A percentile compares a stretch with the other conserved stretches of the same genome.
Evolutionary conservation across 2,329 filamentous ascomycete species (phyloP).

Genomic region (Alternaria sp.): DNA sequence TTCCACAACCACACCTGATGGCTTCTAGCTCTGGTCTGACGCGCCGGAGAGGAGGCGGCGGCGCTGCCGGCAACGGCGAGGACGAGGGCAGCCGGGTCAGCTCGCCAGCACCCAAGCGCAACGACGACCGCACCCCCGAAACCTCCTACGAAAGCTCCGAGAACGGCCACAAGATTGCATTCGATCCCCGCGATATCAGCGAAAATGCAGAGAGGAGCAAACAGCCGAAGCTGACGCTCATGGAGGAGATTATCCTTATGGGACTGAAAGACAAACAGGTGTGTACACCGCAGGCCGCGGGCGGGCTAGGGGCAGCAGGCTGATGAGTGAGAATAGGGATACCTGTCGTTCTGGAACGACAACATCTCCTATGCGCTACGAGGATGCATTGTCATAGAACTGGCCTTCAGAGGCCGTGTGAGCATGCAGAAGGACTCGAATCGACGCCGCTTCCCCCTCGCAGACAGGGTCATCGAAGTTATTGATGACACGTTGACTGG

Average conservation of each 20-base stretch:
- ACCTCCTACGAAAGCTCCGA: conserved; percentile 90
- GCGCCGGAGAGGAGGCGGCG: conserved; percentile 70
- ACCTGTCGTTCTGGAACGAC: conserved; percentile 99
- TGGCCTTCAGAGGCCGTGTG: conserved; percentile 94
- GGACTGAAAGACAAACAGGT: conserved; percentile 99
- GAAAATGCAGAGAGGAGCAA: conserved; percentile 96
- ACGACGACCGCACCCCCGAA: conserved; percentile 67
- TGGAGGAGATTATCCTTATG: conserved; percentile 96
- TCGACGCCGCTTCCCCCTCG: conserved; percentile 87
- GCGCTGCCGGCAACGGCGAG: conserved; percentile 65
- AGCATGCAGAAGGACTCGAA: conserved; percentile 98
- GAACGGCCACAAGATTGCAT: conserved; percentile 98
- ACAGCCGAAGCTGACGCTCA: conserved; percentile 96
- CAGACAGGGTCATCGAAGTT: conserved; percentile 95
- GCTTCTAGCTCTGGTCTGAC: conserved; percentile 76
- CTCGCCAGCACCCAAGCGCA: conserved; percentile 70
- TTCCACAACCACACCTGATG: conserved; percentile 56
- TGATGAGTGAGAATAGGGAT: conserved; percentile 69
- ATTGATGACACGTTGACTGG: conserved; percentile 96
- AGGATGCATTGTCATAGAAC: conserved; percentile 97
- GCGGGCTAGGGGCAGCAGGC: conserved; percentile 19
- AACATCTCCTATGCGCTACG: conserved; percentile 98
- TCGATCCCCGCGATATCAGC: conserved; percentile 95
- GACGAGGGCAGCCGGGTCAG: conserved; percentile 71
- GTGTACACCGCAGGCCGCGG: conserved; percentile 43